Evolutionary conservation across 495 filamentous ascomycete species (phyloP).

Genomic region (Aspergillus asperescens): DNA sequence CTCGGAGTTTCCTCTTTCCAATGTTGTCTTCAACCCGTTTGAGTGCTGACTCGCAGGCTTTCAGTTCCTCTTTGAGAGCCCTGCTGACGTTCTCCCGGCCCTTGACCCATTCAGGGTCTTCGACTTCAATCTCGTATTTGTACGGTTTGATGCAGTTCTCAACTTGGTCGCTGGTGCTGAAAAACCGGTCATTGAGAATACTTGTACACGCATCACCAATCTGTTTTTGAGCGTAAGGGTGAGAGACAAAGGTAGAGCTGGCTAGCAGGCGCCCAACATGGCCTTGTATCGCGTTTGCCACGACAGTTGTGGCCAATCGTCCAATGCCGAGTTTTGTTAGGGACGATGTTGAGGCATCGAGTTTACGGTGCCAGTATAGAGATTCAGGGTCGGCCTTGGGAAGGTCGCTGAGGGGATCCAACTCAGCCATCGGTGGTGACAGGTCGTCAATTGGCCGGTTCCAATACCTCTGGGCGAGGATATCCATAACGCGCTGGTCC

Average conservation of each 20-base stretch:
- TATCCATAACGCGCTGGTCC: constrained; percentile 89
- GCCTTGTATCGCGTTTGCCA: constrained; percentile 79
- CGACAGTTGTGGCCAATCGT: constrained; percentile 82
- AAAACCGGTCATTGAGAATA: constrained; percentile 90
- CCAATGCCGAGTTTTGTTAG: constrained; percentile 93
- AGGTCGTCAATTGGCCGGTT: constrained; percentile 89
- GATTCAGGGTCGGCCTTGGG: constrained; percentile 79
- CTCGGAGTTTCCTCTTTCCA: constrained; percentile 74
- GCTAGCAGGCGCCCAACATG: constrained; percentile 75
- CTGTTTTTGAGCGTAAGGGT: constrained; percentile 85
- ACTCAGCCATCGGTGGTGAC: constrained; percentile 53
- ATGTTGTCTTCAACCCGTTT: constrained; percentile 68
- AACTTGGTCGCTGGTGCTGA: constrained; percentile 95
- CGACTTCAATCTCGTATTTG: constrained; percentile 94
- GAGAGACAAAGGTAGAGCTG: constrained; percentile 75
- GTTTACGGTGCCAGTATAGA: constrained; percentile 87
- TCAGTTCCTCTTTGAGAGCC: constrained; percentile 76
- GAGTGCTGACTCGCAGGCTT: constrained; percentile 71
- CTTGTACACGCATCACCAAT: constrained; percentile 82
- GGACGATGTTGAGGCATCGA: constrained; percentile 84
- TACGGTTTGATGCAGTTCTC: constrained; percentile 99
- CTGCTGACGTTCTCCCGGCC: constrained; percentile 73
- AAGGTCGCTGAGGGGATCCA: constrained; percentile 68
- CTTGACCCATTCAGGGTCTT: constrained; percentile 79
- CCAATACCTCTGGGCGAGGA: constrained; percentile 95